These are phyloP conservation scores for Millerozyma acaciae DNA, from an alignment of 805 yeast genomes.

Conservation along the genomic window DNA sequence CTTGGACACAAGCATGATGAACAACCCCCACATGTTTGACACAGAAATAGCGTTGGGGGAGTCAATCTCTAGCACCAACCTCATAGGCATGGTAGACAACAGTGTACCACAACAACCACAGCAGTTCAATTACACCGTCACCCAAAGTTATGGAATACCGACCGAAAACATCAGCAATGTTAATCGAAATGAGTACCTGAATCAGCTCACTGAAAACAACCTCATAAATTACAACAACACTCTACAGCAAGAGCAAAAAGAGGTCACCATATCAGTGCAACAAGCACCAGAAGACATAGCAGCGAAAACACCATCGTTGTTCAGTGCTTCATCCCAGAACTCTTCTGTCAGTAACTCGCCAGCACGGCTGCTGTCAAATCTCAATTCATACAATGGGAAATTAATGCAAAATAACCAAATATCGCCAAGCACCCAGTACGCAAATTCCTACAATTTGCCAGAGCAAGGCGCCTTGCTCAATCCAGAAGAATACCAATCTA, in stretches of 20 bases:
- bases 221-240: slow-evolving; percentile 8
- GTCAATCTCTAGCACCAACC: slow-evolving; percentile 34
- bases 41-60: slow-evolving; percentile 37
- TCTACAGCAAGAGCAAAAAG: slow-evolving; percentile 8
- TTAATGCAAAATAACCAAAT: slow-evolving; percentile 15
- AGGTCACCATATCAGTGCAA: slow-evolving; percentile 17
- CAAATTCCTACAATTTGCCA: too few species aligned
- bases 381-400: too few species aligned
- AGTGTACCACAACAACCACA: slow-evolving; percentile 7
- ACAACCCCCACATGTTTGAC: slow-evolving; percentile 19
- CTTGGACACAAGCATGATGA: slow-evolving; percentile 5
- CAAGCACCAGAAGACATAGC: slow-evolving; percentile 39
- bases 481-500: slow-evolving; percentile 39
- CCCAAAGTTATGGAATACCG: slow-evolving; percentile 9
- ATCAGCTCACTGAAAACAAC: slow-evolving; percentile 11
- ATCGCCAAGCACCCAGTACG: too few species aligned
- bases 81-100: slow-evolving; percentile 12
- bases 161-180: slow-evolving; percentile 2
- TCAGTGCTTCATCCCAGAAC: slow-evolving; percentile 45
- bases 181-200: slow-evolving; percentile 14
- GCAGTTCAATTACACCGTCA: slow-evolving; percentile 11
- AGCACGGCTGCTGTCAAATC: too few species aligned
- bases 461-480: slow-evolving; percentile 15
- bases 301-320: slow-evolving; percentile 52
- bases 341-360: slow-evolving; percentile 22